Evolutionary conservation across 78 protist species (phyloP).

Genomic region (Dictyostelium capitatum): DNA sequence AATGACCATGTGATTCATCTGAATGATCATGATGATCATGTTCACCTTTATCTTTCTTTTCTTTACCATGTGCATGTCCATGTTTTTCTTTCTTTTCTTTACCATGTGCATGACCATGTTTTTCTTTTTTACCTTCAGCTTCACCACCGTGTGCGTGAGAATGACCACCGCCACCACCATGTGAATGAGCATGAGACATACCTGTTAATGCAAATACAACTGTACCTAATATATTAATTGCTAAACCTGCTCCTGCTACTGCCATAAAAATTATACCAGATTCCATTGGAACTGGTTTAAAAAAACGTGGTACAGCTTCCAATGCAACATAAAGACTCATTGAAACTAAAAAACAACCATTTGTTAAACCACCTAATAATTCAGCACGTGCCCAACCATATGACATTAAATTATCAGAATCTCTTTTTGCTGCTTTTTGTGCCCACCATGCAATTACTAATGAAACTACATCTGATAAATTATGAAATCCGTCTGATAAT

Average conservation of each 20-base stretch:
- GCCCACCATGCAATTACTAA: conserved; percentile 90
- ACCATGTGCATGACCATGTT: conserved; percentile 53
- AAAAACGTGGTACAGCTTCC: conserved; percentile 87
- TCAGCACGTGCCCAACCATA: conserved; percentile 95
- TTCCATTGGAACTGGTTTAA: conserved; percentile 61
- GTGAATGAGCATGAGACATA: conserved; percentile 82
- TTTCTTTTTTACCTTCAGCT: conserved; percentile 29
- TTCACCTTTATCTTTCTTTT: conserved; percentile 55
- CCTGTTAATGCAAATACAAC: conserved; percentile 81
- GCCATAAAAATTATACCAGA: conserved; percentile 72
- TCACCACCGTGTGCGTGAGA: conserved; percentile 59
- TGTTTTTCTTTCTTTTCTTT: conserved; percentile 51
- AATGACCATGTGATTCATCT: conserved; percentile 54
- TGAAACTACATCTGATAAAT: conserved; percentile 90
- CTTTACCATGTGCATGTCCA: conserved; percentile 32
- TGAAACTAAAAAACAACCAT: conserved; percentile 89
- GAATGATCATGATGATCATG: conserved; percentile 55
- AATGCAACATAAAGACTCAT: conserved; percentile 85
- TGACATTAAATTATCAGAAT: conserved; percentile 56
- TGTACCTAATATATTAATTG: conserved; percentile 86
- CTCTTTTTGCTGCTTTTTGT: conserved; percentile 66
- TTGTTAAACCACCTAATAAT: conserved; percentile 93
- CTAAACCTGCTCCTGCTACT: conserved; percentile 89
- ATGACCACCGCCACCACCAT: conserved; percentile 82
- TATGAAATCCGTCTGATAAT: conserved; percentile 94